phyloP scores from a whole-genome alignment of 2,329 filamentous ascomycete genomes.

The Ciborinia camelliae region DNA sequence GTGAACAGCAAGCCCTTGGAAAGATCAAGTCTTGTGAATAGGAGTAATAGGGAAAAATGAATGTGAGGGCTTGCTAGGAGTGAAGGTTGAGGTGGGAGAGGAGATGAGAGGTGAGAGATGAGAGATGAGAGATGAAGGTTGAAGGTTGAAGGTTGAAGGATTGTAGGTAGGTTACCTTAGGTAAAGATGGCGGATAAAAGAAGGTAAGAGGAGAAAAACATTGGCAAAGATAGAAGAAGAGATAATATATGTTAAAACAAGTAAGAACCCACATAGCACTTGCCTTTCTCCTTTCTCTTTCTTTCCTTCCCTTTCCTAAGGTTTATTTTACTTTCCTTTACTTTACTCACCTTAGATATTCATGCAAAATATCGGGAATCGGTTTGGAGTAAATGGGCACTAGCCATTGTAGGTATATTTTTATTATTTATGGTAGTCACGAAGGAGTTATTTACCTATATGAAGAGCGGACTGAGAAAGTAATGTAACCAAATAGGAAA shows the following conservation, averaged over 20 bases:
- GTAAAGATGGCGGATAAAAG: not conserved
- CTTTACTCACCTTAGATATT: no score
- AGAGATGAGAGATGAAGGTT: no score
- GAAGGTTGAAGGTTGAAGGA: not conserved
- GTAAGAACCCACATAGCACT: not conserved
- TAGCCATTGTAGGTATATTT: no score
- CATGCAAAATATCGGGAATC: no score
- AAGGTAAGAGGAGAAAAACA: not conserved
- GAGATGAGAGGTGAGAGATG: no score
- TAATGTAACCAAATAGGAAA: not conserved
- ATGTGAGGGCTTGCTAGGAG: constrained; percentile 12
- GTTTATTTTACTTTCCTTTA: not conserved
- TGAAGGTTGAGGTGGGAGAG: not conserved
- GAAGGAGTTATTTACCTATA: not conserved
- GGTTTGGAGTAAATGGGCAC: no score
- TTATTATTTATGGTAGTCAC: not conserved
- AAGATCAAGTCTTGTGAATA: not conserved
- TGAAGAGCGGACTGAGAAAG: no score
- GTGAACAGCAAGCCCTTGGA: not conserved
- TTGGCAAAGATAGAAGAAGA: not conserved
- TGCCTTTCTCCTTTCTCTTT: not conserved
- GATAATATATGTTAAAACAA: not conserved
- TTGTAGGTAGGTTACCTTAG: not conserved
- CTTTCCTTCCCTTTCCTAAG: no score
- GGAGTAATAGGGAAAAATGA: constrained; percentile 9